phyloP scores from a whole-genome alignment of 192 early-diverging fungal genomes.

The Coemansia sp. region DNA sequence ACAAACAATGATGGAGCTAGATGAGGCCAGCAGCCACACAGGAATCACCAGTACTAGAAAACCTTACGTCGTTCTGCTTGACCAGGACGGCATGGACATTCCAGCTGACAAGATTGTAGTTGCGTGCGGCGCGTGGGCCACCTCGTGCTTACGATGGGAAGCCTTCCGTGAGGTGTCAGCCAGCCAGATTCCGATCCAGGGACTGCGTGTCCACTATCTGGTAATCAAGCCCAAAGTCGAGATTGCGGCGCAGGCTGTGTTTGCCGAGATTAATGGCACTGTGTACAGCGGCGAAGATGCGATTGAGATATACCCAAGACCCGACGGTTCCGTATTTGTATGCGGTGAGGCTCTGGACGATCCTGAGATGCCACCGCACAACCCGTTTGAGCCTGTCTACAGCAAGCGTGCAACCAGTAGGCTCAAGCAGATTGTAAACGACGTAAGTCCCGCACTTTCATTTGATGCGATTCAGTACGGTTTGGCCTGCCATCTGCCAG shows the following conservation, averaged over 20 bases:
- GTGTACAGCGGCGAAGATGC: slow-evolving; percentile 52
- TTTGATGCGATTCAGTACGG: slow-evolving; percentile 46
- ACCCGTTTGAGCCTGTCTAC: slow-evolving; percentile 48
- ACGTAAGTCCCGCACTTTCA: slow-evolving; percentile 32
- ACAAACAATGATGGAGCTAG: slow-evolving; percentile 7
- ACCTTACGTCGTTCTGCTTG: slow-evolving; percentile 36
- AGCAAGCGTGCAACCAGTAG: slow-evolving; percentile 44
- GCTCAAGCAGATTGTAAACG: slow-evolving; percentile 50
- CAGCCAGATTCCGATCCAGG: slow-evolving; percentile 51
- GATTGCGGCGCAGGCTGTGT: slow-evolving; percentile 44
- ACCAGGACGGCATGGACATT: slow-evolving; percentile 33
- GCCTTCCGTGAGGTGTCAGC: slow-evolving; percentile 51
- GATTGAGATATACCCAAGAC: slow-evolving; percentile 51
- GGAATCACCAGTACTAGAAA: slow-evolving; percentile 11
- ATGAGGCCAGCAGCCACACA: slow-evolving; percentile 2
- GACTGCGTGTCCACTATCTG: slow-evolving; percentile 49
- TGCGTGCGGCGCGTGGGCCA: slow-evolving; percentile 49
- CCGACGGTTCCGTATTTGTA: slow-evolving; percentile 50
- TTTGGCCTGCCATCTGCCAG: slow-evolving; percentile 44
- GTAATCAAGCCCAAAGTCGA: slow-evolving; percentile 32
- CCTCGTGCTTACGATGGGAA: slow-evolving; percentile 47
- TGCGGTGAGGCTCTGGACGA: slow-evolving; percentile 52
- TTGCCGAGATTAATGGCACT: slow-evolving; percentile 54
- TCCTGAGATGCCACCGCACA: slow-evolving; percentile 50
- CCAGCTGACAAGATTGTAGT: slow-evolving; percentile 48